Conservation (phyloP, 1,284 basidiomycete genomes). For the Schizopora paradoxa region DNA sequence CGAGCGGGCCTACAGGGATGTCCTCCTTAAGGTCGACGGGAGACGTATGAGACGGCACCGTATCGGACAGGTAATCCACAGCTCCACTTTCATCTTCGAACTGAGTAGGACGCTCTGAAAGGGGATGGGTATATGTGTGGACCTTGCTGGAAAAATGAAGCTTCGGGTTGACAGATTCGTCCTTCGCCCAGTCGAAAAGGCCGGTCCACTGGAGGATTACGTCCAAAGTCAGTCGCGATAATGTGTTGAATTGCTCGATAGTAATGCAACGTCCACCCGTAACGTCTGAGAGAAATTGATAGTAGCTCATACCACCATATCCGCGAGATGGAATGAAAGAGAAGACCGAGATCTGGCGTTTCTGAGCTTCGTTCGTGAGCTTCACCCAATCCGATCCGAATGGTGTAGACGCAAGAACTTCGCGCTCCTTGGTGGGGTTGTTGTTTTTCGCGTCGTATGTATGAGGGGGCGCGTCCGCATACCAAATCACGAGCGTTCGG, state of each 20-base stretch:
- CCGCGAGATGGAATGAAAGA: slow-evolving; percentile 19
- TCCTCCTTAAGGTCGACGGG: not conserved
- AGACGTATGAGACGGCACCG: slow-evolving; percentile 3
- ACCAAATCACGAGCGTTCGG: slow-evolving; percentile 24
- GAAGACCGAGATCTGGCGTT: slow-evolving; percentile 22
- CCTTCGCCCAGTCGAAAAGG: slow-evolving; percentile 6
- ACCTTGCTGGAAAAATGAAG: slow-evolving; percentile 20
- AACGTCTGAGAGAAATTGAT: slow-evolving; percentile 21
- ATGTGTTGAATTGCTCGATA: slow-evolving; percentile 14
- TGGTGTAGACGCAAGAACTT: slow-evolving; percentile 22
- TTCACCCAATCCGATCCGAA: slow-evolving; percentile 25
- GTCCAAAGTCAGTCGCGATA: slow-evolving; percentile 24
- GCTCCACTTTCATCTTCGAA: too few relatives aligned
- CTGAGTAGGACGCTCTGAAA: slow-evolving; percentile 15
- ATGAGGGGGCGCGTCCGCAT: slow-evolving; percentile 26
- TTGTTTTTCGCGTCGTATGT: slow-evolving; percentile 15
- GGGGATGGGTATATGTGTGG: slow-evolving; percentile 17
- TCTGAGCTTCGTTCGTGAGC: slow-evolving; percentile 19
- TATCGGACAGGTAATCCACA: too few relatives aligned
- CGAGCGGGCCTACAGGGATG: slow-evolving; percentile 11
- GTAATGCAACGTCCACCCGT: slow-evolving; percentile 23
- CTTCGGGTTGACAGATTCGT: slow-evolving; percentile 14
- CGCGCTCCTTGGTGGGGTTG: slow-evolving; percentile 19
- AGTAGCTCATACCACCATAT: slow-evolving; percentile 17
- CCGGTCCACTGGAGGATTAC: slow-evolving; percentile 26